phyloP scores from a whole-genome alignment of 208 protist species.

The Acanthamoeba triangularis region DNA sequence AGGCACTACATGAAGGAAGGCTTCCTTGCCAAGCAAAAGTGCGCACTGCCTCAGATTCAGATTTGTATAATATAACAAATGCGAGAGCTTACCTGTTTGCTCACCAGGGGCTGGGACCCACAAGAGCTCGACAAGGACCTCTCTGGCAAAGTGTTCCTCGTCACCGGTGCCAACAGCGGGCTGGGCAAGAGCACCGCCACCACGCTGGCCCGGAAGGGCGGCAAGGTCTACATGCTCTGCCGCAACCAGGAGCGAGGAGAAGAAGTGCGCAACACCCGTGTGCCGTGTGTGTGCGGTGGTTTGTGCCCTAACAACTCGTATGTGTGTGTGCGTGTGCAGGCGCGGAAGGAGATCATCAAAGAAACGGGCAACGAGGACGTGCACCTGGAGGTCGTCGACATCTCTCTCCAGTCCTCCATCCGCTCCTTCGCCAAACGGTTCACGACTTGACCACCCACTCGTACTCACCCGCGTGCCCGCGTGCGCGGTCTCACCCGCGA shows the following conservation, averaged over 20 bases:
- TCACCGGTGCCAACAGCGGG: slow-evolving; percentile 67
- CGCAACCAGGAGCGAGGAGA: slow-evolving; percentile 29
- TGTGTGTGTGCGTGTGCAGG: background rate
- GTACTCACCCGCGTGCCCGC: no score
- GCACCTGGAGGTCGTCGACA: slow-evolving; percentile 46
- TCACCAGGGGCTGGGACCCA: background rate
- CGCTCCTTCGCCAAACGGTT: slow-evolving; percentile 1
- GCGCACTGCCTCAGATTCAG: background rate
- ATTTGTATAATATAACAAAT: background rate
- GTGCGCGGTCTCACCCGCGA: no score
- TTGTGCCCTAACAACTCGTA: background rate
- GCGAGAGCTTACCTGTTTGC: background rate
- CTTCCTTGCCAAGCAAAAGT: slow-evolving; percentile 24
- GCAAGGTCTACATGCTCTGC: slow-evolving; percentile 67
- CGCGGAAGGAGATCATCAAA: background rate
- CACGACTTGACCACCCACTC: background rate
- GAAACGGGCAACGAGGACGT: slow-evolving; percentile 60
- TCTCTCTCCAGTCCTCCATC: slow-evolving; percentile 5
- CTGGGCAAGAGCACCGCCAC: slow-evolving; percentile 46
- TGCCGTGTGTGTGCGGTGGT: background rate
- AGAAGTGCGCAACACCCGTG: background rate
- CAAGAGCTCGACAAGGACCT: slow-evolving; percentile 23
- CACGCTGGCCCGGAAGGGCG: slow-evolving; percentile 32
- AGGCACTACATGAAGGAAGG: slow-evolving; percentile 23
- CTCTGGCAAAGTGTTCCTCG: slow-evolving; percentile 29